Conservation (phyloP, 139 green algal genomes). For the Astrephomene gubernaculifera region DNA sequence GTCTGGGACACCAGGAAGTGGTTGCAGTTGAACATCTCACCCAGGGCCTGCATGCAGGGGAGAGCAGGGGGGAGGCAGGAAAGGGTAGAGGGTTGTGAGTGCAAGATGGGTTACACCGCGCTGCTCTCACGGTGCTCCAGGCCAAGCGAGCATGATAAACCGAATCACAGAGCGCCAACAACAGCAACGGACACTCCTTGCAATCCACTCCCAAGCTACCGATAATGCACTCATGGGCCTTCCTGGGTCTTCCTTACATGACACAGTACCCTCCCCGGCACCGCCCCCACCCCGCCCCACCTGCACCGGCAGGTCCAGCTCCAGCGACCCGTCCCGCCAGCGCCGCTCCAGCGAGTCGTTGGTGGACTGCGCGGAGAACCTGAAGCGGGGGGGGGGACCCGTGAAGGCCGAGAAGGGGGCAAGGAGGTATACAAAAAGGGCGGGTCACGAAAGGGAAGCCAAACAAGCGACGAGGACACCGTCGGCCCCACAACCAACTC, state of each 20-base stretch:
- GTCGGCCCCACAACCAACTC: neutral
- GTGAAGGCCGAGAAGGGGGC: too few species aligned
- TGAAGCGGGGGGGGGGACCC: neutral
- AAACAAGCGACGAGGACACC: neutral
- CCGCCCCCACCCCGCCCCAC: slow-evolving; percentile 6
- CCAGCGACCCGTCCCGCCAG: slow-evolving; percentile 86
- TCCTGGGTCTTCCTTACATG: too few species aligned
- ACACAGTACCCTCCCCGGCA: neutral
- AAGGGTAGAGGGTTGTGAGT: neutral
- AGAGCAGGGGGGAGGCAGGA: neutral
- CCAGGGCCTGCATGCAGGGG: slow-evolving; percentile 59
- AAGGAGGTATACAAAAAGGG: too few species aligned
- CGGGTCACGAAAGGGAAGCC: neutral
- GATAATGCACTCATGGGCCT: too few species aligned
- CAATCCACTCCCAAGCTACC: too few species aligned
- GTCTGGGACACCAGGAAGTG: slow-evolving; percentile 94
- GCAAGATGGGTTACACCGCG: neutral
- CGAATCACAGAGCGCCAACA: too few species aligned
- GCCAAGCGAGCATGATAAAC: too few species aligned
- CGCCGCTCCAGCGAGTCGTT: slow-evolving; percentile 61
- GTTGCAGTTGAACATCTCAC: slow-evolving; percentile 96
- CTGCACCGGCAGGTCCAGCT: slow-evolving; percentile 85
- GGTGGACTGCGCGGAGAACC: slow-evolving; percentile 44
- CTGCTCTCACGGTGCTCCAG: too few species aligned
- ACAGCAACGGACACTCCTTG: too few species aligned